Evolutionary conservation across 2,329 filamentous ascomycete genomes (phyloP).

Genomic region (Amylocarpus encephaloides): DNA sequence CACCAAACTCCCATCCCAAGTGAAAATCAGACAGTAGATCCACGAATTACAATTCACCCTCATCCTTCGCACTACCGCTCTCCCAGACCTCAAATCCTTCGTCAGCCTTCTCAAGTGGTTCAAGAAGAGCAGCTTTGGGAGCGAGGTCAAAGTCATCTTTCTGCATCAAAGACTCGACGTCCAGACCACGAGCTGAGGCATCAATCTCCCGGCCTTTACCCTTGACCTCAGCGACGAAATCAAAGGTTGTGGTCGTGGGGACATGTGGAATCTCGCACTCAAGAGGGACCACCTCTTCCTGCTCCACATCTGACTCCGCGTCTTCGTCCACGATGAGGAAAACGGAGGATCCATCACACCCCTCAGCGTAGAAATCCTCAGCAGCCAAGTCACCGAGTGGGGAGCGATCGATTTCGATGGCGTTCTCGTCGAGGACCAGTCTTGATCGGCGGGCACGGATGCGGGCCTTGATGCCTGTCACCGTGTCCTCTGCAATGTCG

Average conservation of each 20-base stretch:
- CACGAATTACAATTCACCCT: constrained; percentile 16
- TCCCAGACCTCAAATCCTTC: constrained; percentile 66
- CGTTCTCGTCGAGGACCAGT: constrained; percentile 44
- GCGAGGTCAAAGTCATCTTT: constrained; percentile 33
- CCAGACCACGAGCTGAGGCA: constrained; percentile 21
- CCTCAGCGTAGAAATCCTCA: constrained; percentile 60
- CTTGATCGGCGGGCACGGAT: constrained; percentile 31
- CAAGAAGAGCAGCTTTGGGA: constrained; percentile 42
- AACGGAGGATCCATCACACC: constrained; percentile 56
- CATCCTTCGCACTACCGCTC: constrained; percentile 59
- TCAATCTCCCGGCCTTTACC: constrained; percentile 19
- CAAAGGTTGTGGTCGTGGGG: constrained; percentile 16
- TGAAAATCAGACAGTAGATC: too few species aligned
- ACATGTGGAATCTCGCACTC: constrained; percentile 6
- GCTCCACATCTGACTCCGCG: constrained; percentile 7
- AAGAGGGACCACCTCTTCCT: not conserved
- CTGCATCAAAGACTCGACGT: constrained; percentile 35
- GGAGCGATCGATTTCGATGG: constrained; percentile 56
- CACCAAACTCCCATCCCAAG: too few species aligned
- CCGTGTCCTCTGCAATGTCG: constrained; percentile 21
- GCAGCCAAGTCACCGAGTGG: constrained; percentile 63
- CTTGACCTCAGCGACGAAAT: constrained; percentile 28
- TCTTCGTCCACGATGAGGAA: constrained; percentile 47
- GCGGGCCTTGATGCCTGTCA: constrained; percentile 27
- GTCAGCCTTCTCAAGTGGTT: constrained; percentile 52